Evolutionary conservation across 73 alveolate genomes (phyloP).

Genomic region (Uronychia binucleata): DNA sequence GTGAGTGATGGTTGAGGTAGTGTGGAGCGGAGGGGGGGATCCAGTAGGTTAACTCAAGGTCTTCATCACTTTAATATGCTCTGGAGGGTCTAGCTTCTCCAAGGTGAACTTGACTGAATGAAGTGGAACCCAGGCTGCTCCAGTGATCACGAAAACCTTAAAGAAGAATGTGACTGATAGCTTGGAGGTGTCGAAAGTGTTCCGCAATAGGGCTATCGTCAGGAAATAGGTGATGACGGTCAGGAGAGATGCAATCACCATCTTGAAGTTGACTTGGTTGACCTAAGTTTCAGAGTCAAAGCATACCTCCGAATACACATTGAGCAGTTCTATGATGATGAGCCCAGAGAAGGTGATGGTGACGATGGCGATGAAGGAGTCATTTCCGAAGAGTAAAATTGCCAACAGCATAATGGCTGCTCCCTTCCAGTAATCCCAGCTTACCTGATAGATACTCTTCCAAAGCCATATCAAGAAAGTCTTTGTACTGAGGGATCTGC

Average conservation of each 20-base stretch:
- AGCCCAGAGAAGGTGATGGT: slow-evolving; percentile 96
- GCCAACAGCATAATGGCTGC: slow-evolving; percentile 84
- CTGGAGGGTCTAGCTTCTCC: slow-evolving; percentile 75
- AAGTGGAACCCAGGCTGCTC: slow-evolving; percentile 80
- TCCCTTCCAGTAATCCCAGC: too few relatives aligned
- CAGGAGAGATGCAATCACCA: slow-evolving; percentile 77
- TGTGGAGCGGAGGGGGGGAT: not conserved
- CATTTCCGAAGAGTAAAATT: slow-evolving; percentile 79
- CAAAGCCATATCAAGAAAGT: slow-evolving; percentile 95
- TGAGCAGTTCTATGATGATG: slow-evolving; percentile 87
- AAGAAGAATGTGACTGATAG: slow-evolving; percentile 50
- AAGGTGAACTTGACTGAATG: slow-evolving; percentile 59
- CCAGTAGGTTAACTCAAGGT: not conserved
- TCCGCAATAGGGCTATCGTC: slow-evolving; percentile 56
- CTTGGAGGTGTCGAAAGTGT: slow-evolving; percentile 57
- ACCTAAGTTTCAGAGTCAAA: slow-evolving; percentile 20
- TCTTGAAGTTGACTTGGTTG: slow-evolving; percentile 86
- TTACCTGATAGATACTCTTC: slow-evolving; percentile 75
- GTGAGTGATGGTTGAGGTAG: not conserved
- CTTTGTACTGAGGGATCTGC: slow-evolving; percentile 86
- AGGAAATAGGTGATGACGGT: slow-evolving; percentile 74
- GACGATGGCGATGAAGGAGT: slow-evolving; percentile 89
- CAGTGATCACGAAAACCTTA: slow-evolving; percentile 69
- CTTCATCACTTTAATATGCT: slow-evolving; percentile 3
- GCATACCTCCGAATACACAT: slow-evolving; percentile 87